These are phyloP conservation scores for Claviceps pazoutovae DNA, from an alignment of 2,329 filamentous ascomycete species.

Conservation along the genomic window DNA sequence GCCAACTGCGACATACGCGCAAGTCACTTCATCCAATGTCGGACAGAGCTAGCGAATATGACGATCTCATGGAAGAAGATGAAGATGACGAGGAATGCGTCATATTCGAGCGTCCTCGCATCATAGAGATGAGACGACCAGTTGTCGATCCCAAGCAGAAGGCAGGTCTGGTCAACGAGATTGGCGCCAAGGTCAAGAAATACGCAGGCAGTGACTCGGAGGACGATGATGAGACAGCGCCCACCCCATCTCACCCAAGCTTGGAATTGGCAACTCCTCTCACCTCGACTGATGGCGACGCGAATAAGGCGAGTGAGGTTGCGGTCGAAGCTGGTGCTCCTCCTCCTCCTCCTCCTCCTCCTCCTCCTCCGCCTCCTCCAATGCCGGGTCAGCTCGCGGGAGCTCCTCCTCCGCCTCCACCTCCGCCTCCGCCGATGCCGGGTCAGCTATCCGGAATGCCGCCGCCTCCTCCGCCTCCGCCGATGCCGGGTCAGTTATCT, in stretches of 20 bases:
- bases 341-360: constrained; percentile 16
- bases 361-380: constrained; percentile 20
- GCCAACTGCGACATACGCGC: constrained; percentile 41
- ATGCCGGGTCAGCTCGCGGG: constrained; percentile 24
- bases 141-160: constrained; percentile 49
- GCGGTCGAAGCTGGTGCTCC: constrained; percentile 22
- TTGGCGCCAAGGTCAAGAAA: constrained; percentile 60
- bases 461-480: constrained; percentile 29
- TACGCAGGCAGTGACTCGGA: constrained; percentile 63
- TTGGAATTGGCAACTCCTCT: constrained; percentile 56
- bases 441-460: constrained; percentile 15
- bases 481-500: constrained; percentile 28
- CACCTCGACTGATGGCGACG: constrained; percentile 47
- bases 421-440: constrained; percentile 34
- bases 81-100: constrained; percentile 40
- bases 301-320: constrained; percentile 45
- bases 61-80: constrained; percentile 29
- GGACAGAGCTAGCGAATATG: constrained; percentile 17
- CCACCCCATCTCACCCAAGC: constrained; percentile 62
- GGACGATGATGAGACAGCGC: constrained; percentile 48
- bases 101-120: constrained; percentile 62
- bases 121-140: constrained; percentile 68
- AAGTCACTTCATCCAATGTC: constrained; percentile 32
- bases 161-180: constrained; percentile 53
- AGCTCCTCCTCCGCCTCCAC: constrained; percentile 26